phyloP scores from a whole-genome alignment of 495 filamentous ascomycete species.

The Bathelium albidoporum region DNA sequence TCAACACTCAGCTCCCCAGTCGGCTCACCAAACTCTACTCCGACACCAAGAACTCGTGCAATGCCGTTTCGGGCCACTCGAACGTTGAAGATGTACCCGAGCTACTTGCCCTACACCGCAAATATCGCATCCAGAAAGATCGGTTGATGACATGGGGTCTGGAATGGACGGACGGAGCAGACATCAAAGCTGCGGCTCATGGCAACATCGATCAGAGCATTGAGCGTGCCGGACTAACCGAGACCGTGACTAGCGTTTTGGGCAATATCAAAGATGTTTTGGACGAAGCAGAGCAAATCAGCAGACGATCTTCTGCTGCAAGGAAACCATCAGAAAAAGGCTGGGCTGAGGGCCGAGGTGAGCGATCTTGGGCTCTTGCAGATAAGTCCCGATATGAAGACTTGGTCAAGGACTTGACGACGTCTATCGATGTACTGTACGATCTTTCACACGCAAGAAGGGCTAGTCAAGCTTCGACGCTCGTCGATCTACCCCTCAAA shows the following conservation, averaged over 20 bases:
- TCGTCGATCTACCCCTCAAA: conserved; percentile 10
- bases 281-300: conserved; percentile 72
- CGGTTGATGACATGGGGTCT: conserved; percentile 79
- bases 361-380: conserved; percentile 39
- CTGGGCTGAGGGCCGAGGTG: conserved; percentile 16
- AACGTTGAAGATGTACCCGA: conserved; percentile 45
- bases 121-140: conserved; percentile 58
- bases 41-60: conserved; percentile 82
- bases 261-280: conserved; percentile 78
- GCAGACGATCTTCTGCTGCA: conserved; percentile 37
- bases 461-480: conserved; percentile 8
- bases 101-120: conserved; percentile 44
- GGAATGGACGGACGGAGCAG: conserved; percentile 58
- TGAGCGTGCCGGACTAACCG: conserved; percentile 71
- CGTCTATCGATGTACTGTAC: conserved; percentile 81
- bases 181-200: conserved; percentile 51
- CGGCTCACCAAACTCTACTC: conserved; percentile 83
- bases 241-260: conserved; percentile 82
- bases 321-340: conserved; percentile 31
- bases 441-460: conserved; percentile 68
- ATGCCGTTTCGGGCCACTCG: conserved; percentile 64
- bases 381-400: conserved; percentile 55
- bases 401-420: conserved; percentile 66
- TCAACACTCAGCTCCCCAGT: conserved; percentile 38
- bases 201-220: conserved; percentile 80